Conservation (phyloP, 1,284 basidiomycete genomes). For the Boletus albobrunnescens region DNA sequence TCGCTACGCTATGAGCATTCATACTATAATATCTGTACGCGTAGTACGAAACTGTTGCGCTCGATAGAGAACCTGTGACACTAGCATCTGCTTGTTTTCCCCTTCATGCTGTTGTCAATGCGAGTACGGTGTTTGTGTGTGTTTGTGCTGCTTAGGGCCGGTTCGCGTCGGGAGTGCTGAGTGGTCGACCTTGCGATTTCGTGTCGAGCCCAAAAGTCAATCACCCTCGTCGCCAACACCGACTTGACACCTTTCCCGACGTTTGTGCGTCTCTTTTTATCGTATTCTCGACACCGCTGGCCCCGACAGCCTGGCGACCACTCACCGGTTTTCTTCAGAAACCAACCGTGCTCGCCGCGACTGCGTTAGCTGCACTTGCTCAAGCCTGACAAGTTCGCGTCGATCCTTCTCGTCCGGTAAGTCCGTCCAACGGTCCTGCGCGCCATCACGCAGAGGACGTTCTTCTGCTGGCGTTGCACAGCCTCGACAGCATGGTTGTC, state of each 20-base stretch:
- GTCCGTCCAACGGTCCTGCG: slow-evolving; percentile 7
- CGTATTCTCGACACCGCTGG: background rate
- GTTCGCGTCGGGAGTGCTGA: slow-evolving; percentile 24
- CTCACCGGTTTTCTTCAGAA: slow-evolving; percentile 27
- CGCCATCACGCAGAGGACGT: slow-evolving; percentile 6
- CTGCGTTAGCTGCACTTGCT: slow-evolving; percentile 21
- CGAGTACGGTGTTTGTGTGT: slow-evolving; percentile 21
- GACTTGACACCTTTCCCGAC: slow-evolving; percentile 16
- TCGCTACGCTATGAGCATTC: slow-evolving; percentile 25
- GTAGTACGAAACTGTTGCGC: slow-evolving; percentile 5
- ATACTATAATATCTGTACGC: slow-evolving; percentile 25
- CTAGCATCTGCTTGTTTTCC: no score
- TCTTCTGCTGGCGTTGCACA: slow-evolving; percentile 19
- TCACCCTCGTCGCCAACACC: slow-evolving; percentile 30
- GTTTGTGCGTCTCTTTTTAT: slow-evolving; percentile 20
- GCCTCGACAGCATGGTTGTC: slow-evolving; percentile 30
- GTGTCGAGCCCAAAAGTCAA: slow-evolving; percentile 25
- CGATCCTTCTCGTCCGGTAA: slow-evolving; percentile 20
- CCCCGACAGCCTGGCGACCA: slow-evolving; percentile 2
- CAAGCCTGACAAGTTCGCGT: slow-evolving; percentile 25
- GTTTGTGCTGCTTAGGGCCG: slow-evolving; percentile 35
- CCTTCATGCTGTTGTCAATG: no score
- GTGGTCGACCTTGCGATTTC: slow-evolving; percentile 24
- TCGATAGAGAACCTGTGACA: no score
- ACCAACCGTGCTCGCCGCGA: slow-evolving; percentile 28